These are phyloP conservation scores for Anisogramma anomala DNA, from an alignment of 2,329 filamentous ascomycete species.

Conservation along the genomic window DNA sequence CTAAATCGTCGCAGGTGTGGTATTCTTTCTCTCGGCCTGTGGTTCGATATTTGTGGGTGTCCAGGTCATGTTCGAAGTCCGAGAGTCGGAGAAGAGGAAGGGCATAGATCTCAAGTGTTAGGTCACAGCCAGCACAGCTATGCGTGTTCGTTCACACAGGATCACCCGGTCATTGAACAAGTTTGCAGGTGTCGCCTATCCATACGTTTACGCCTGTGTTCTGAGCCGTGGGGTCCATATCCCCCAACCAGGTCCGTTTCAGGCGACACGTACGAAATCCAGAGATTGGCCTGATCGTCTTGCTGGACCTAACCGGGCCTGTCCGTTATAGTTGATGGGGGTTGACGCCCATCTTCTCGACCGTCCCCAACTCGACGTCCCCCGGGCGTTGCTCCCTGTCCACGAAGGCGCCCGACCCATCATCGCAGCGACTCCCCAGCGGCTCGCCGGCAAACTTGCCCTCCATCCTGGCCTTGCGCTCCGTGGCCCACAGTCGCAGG, in stretches of 20 bases:
- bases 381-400: too few relatives aligned
- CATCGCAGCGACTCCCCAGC: slow-evolving; percentile 16
- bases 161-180: not conserved
- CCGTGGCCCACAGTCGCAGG: slow-evolving; percentile 37
- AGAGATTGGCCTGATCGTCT: not conserved
- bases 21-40: slow-evolving; percentile 63
- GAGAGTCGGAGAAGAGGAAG: slow-evolving; percentile 70
- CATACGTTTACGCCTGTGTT: not conserved
- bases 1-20: slow-evolving; percentile 37
- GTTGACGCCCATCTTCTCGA: not conserved
- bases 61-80: slow-evolving; percentile 93
- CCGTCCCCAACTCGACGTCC: slow-evolving; percentile 10
- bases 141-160: not conserved
- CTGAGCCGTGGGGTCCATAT: slow-evolving; percentile 9
- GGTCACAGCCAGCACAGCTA: not conserved
- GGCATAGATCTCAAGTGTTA: slow-evolving; percentile 79
- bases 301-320: too few relatives aligned
- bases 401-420: slow-evolving; percentile 10
- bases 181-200: not conserved
- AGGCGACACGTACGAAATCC: not conserved
- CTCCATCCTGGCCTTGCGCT: slow-evolving; percentile 32
- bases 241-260: not conserved
- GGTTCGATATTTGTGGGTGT: slow-evolving; percentile 69
- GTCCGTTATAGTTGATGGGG: too few relatives aligned
- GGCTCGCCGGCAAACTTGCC: slow-evolving; percentile 29